Base-by-base conservation (phyloP, 2,329 filamentous ascomycete genomes). In the Colletotrichum tropicicola region DNA sequence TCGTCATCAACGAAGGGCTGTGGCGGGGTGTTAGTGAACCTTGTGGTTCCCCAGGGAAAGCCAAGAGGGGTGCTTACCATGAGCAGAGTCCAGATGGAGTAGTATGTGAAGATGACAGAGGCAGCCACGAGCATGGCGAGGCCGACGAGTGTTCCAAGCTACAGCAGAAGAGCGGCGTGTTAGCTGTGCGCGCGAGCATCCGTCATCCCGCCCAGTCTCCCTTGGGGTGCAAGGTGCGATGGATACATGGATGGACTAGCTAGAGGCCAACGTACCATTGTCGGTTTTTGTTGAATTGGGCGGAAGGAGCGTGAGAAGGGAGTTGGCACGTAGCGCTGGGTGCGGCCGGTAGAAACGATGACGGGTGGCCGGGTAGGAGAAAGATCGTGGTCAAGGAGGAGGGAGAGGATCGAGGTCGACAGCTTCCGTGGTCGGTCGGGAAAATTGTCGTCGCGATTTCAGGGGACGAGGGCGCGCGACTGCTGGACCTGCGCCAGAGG, bases 1-100 rank as follows among this genome's bases (percentile, higher is more conserved):
- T 93, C 93, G 62, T 92, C 88, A 80, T 99, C 96, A 80, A 99
- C 96, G 79, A 99, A 99, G 77, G 96, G 96, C 96, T 99, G 71
- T 69, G 59, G 52, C 19, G 27, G 47, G 57, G 37, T 49, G 63
- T 70, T 48, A 64, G 68, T 17, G 43, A 13, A 63, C 45, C 63
- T 49, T 41, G 51, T 25, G 53, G 47, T 15, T 7, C 19, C 7
- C 27, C 44, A n/a, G 48, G 17, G 56, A 27, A 49, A 32, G 48
- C 59, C 49, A 61, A 32, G 41, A 44, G 49, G 64, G 57, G 53
- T 21, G 73, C 81, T 64, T 88, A 98, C 96, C 92, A 99, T 98
- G 70, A 98, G 87, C 69, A 99, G 87, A 27, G 96, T 97, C 96
- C 96, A 99, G 80, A 97, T 88, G 69, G 93, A 96, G 84, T 99